Conservation (phyloP, 257 asterid species). For the Perilla frutescens region DNA sequence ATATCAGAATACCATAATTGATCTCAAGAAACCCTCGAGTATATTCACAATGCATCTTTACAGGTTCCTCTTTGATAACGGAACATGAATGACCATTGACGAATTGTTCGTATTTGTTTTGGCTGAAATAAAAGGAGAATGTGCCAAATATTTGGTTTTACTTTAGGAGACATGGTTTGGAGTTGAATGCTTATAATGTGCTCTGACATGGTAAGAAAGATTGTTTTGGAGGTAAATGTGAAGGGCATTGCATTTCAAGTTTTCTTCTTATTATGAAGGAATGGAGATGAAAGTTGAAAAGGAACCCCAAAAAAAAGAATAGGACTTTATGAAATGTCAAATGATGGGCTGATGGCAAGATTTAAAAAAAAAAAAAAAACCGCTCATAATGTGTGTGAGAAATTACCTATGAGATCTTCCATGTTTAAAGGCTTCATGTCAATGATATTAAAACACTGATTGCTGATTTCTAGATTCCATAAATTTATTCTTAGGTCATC, state of each 20-base stretch:
- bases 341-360: constrained; percentile 17
- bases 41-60: background rate
- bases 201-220: constrained; percentile 8
- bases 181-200: background rate
- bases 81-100: background rate
- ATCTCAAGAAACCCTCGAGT: background rate
- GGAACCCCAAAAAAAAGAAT: background rate
- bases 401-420: constrained; percentile 82
- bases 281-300: background rate
- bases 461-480: constrained; percentile 79
- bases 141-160: background rate
- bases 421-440: constrained; percentile 75
- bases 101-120: background rate
- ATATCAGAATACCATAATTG: constrained; percentile 26
- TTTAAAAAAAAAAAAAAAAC: background rate
- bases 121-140: background rate
- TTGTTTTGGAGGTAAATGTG: background rate
- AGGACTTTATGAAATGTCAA: background rate
- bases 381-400: constrained; percentile 6
- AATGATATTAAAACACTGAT: constrained; percentile 77
- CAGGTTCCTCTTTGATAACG: background rate
- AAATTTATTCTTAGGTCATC: constrained; percentile 84
- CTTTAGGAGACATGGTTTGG: background rate
- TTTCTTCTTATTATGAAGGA: background rate
- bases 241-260: background rate